Base-by-base conservation (phyloP, 208 protist genomes). In the Naegleria fowleri region DNA sequence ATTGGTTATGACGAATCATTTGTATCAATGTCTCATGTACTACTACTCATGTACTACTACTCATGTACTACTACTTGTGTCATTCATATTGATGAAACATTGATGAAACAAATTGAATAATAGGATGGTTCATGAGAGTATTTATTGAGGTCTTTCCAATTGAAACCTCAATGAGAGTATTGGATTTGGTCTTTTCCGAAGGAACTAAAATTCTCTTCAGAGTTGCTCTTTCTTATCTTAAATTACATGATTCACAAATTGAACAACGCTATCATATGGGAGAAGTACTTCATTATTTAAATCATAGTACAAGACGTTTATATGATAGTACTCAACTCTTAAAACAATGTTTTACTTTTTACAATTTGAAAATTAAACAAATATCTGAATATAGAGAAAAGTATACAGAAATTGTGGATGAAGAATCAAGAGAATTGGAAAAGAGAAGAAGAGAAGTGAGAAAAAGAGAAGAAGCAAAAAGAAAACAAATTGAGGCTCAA, bases 91-190 rank as follows among this genome's bases (percentile, higher is more conserved):
- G n/a, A n/a, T n/a, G n/a, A n/a, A n/a, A n/a, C n/a, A n/a, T n/a
- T n/a, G n/a, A n/a, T n/a, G n/a, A n/a, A n/a, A n/a, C n/a, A n/a
- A n/a, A n/a, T n/a, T 48, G 43, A 48, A 48, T 48, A 48, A 48
- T 48, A 48, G 43, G 95, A 58, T 95, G 94, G 93, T 95, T 95
- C 40, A 91, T 95, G 88, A 95, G 94, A 87, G n/a, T 95, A n/a
- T 95, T 95, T 93, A 90, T 95, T 67, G 92, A 90, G 16, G 86
- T 93, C 16, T 90, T 95, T 29, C 93, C 93, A n/a, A 92, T 92
- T n/a, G 91, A 94, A 91, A 92, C 91, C 25, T 87, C 84, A 0
- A 86, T 95, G 5, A 86, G 94, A 90, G 84, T 95, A 16, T 94
- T 92, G 89, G 94, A 95, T 84, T 79, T 91, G 40, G 85, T 95